These are phyloP conservation scores for Trypanosoma boissoni DNA, from an alignment of 208 protist genomes.

Conservation along the genomic window DNA sequence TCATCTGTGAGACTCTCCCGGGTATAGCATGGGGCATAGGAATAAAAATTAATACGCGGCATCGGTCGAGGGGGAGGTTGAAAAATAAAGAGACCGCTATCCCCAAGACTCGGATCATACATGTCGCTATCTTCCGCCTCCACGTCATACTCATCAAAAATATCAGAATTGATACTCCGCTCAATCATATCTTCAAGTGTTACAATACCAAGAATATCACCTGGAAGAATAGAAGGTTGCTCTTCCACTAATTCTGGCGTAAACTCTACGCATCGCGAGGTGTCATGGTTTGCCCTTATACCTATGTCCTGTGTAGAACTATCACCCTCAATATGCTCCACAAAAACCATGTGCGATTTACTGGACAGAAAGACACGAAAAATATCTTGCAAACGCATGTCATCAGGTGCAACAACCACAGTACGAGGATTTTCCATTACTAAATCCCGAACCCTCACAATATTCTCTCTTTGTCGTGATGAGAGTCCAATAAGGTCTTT, in stretches of 20 bases:
- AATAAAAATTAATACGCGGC: conserved; percentile 78
- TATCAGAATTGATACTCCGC: conserved; percentile 59
- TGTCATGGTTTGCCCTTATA: background rate
- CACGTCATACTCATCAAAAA: conserved; percentile 71
- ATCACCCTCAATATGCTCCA: conserved; percentile 10
- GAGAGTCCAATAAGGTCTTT: conserved; percentile 58
- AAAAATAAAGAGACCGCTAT: conserved; percentile 1
- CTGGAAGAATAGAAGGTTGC: too few species aligned
- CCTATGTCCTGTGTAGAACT: background rate
- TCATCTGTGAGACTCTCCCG: conserved; percentile 39
- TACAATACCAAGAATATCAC: conserved; percentile 50
- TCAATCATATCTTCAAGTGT: conserved; percentile 85
- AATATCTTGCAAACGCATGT: conserved; percentile 45
- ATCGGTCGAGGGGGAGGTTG: conserved; percentile 2
- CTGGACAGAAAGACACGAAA: conserved; percentile 56
- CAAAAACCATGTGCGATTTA: conserved; percentile 64
- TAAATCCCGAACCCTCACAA: conserved; percentile 53
- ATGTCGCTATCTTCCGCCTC: background rate
- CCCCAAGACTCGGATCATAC: background rate
- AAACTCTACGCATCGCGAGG: background rate
- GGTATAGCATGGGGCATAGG: conserved; percentile 27
- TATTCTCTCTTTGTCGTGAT: conserved; percentile 27
- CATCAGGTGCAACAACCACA: conserved; percentile 41
- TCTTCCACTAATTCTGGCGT: conserved; percentile 2
- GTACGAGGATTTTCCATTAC: conserved; percentile 51